Base-by-base conservation (phyloP, 805 yeast genomes). In the Wickerhamomyces queroliae region DNA sequence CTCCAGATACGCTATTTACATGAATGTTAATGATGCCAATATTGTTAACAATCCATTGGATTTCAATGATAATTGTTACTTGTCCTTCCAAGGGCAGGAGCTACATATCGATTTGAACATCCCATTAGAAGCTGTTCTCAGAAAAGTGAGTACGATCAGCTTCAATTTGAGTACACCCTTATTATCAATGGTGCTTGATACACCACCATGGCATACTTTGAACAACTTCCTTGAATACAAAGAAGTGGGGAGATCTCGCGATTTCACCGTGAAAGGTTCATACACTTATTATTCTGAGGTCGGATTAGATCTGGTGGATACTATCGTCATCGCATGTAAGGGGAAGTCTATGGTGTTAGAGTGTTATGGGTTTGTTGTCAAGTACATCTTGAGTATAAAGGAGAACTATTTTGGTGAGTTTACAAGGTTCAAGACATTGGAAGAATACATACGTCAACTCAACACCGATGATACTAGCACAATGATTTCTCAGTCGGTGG, bases 151-250 rank as follows among this genome's bases (percentile, higher is more conserved):
- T 1, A 69, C 73, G 0, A 64, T 83, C 13, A 62, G 69, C 13
- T 86, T 70, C 49, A 58, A 61, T 1, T 46, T 83, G 2, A 46
- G 47, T 3, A 81, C 95, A 0, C 77, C 85, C 0, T 62, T 62
- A 35, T 76, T 88, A 47, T 73, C 80, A 35, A 52, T 93, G 35
- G 64, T 74, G 1, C 57, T 90, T 3, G 83, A 80, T 41, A 77
- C 93, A 0, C 98, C 99, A 0, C 83, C 91, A 1, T 93, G 98
- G 96, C 95, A 88, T 53, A 90, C 98, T 0, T 64, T 79, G 20
- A 75, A 79, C 39, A 80, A 83, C 35, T 91, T 91, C 48, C 58
- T 85, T 64, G 70, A 72, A 35, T 62, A 72, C 11, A 75, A 72
- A 16, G 72, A 74, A 13, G 70, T 88, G 45, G 98, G 96, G 0